phyloP scores from a whole-genome alignment of 2,329 filamentous ascomycete species.

The Curvularia verruculosa region DNA sequence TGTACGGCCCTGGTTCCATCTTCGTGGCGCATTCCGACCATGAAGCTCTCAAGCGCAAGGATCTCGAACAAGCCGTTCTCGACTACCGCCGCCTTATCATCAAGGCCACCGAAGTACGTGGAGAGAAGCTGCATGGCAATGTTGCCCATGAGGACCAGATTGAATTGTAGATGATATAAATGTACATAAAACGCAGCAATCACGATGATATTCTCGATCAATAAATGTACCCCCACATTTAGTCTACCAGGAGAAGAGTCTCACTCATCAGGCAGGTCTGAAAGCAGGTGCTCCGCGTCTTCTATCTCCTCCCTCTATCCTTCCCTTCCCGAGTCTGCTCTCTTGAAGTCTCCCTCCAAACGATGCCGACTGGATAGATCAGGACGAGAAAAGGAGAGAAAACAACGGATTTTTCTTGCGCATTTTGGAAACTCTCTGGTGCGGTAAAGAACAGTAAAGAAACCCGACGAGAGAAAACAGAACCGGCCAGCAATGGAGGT shows the following conservation, averaged over 20 bases:
- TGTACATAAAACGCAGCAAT: not conserved
- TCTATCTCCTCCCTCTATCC: not conserved
- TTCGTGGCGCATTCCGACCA: slow-evolving; percentile 86
- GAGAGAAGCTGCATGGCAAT: slow-evolving; percentile 12
- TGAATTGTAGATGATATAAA: slow-evolving; percentile 26
- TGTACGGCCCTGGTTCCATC: slow-evolving; percentile 73
- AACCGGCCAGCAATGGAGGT: slow-evolving; percentile 30
- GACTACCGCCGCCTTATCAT: slow-evolving; percentile 69
- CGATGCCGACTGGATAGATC: slow-evolving; percentile 11
- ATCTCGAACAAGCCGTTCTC: slow-evolving; percentile 77
- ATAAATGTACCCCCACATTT: slow-evolving; percentile 41
- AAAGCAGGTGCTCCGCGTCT: slow-evolving; percentile 28
- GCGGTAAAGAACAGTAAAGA: not conserved
- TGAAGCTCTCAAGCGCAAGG: slow-evolving; percentile 76
- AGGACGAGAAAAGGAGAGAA: not conserved
- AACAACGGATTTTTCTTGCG: slow-evolving; percentile 33
- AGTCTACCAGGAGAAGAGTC: slow-evolving; percentile 45
- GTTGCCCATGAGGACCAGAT: slow-evolving; percentile 15
- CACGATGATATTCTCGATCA: not conserved
- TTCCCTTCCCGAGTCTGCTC: slow-evolving; percentile 20
- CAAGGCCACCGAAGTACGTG: slow-evolving; percentile 36
- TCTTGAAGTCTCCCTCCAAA: not conserved
- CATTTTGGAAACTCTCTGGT: slow-evolving; percentile 6
- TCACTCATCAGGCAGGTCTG: slow-evolving; percentile 44
- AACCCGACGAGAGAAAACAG: slow-evolving; percentile 14